These are phyloP conservation scores for Mucor saturninus DNA, from an alignment of 371 early-diverging fungal species.

Conservation along the genomic window DNA sequence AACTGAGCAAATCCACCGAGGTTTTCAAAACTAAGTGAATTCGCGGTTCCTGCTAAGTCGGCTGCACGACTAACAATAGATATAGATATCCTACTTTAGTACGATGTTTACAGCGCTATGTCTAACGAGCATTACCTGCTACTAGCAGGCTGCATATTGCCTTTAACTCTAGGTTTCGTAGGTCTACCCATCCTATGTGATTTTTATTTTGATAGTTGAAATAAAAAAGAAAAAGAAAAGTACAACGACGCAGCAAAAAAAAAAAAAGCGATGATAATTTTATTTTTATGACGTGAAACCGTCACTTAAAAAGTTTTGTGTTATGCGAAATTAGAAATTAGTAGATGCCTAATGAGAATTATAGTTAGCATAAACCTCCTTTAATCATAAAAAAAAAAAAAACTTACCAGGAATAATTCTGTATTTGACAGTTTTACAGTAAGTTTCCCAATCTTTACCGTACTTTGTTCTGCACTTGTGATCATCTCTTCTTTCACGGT, in stretches of 20 bases:
- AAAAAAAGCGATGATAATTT: slow-evolving; percentile 4
- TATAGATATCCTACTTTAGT: not conserved
- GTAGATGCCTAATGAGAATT: slow-evolving; percentile 15
- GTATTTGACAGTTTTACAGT: slow-evolving; percentile 82
- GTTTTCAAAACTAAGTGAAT: slow-evolving; percentile 51
- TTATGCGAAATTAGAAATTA: not conserved
- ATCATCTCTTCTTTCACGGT: slow-evolving; percentile 90
- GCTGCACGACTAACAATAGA: slow-evolving; percentile 69
- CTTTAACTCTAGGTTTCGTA: slow-evolving; percentile 64
- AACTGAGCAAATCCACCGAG: slow-evolving; percentile 75
- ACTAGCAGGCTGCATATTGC: slow-evolving; percentile 72
- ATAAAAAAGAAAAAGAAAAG: slow-evolving; percentile 8
- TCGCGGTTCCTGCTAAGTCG: slow-evolving; percentile 57
- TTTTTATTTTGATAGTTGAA: not conserved
- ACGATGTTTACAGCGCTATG: not conserved
- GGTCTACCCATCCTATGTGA: slow-evolving; percentile 50
- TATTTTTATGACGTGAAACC: slow-evolving; percentile 10
- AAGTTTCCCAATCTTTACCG: slow-evolving; percentile 91
- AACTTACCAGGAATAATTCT: slow-evolving; percentile 82
- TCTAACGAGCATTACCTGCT: slow-evolving; percentile 62
- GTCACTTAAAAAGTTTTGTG: slow-evolving; percentile 3
- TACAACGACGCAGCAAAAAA: slow-evolving; percentile 9
- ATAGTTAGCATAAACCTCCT: not conserved
- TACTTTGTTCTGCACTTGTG: slow-evolving; percentile 89
- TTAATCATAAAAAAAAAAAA: not conserved